phyloP scores from a whole-genome alignment of 2,329 filamentous ascomycete species.

The Sclerotinia spermophila region DNA sequence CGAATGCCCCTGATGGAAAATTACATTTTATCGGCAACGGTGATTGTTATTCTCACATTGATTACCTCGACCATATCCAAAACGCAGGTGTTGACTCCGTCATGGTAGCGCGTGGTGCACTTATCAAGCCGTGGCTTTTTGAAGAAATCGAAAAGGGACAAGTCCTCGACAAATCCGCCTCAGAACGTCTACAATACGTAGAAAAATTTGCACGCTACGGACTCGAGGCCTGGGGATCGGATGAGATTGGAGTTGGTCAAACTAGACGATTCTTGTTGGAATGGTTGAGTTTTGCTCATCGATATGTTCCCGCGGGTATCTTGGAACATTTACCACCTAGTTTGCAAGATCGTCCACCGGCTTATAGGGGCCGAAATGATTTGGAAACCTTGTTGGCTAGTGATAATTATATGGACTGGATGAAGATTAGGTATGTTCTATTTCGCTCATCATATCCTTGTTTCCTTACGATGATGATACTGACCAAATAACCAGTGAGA shows the following conservation, averaged over 20 bases:
- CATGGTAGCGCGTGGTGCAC: conserved; percentile 93
- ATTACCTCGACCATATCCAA: conserved; percentile 76
- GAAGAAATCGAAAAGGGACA: conserved; percentile 91
- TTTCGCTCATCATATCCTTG: background rate
- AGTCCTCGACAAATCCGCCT: conserved; percentile 91
- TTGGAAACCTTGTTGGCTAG: conserved; percentile 91
- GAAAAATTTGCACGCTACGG: conserved; percentile 90
- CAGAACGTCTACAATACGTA: conserved; percentile 78
- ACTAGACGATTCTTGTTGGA: conserved; percentile 91
- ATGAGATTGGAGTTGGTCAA: conserved; percentile 88
- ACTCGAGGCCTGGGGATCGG: conserved; percentile 90
- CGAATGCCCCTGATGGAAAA: conserved; percentile 61
- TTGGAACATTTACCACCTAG: conserved; percentile 83
- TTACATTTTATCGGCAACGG: conserved; percentile 96
- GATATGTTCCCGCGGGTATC: conserved; percentile 87
- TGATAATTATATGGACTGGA: conserved; percentile 93
- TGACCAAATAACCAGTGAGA: conserved; percentile 62
- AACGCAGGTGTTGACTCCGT: conserved; percentile 83
- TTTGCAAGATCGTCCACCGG: conserved; percentile 84
- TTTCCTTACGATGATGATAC: background rate
- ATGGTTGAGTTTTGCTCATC: conserved; percentile 89
- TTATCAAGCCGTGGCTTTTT: conserved; percentile 98
- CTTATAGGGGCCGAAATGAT: conserved; percentile 79
- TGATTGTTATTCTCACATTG: conserved; percentile 88
- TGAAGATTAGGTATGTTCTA: conserved; percentile 82